Evolutionary conservation across 169 alveolate genomes (phyloP).

Genomic region (Plasmodium chabaudi): DNA sequence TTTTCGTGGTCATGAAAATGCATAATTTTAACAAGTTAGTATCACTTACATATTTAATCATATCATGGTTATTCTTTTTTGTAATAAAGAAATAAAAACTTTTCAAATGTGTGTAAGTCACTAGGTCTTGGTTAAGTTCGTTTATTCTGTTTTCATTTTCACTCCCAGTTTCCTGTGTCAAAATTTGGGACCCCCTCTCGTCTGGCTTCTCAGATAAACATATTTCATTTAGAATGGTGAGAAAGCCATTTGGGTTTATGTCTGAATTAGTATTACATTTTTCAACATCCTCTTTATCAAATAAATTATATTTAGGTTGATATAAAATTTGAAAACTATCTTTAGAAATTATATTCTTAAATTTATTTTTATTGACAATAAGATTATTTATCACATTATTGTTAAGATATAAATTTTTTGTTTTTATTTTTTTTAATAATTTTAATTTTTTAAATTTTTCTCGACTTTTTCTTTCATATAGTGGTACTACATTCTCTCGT

Average conservation of each 20-base stretch:
- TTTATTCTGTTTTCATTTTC: neutral
- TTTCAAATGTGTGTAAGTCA: slow-evolving; percentile 22
- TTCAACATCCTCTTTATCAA: too few relatives aligned
- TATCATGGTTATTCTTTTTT: slow-evolving; percentile 10
- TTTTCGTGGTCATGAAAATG: slow-evolving; percentile 42
- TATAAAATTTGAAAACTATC: too few relatives aligned
- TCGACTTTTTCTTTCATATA: slow-evolving; percentile 72
- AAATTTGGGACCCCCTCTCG: neutral
- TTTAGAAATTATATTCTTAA: too few relatives aligned
- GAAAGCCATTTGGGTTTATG: too few relatives aligned
- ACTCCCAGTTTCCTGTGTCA: neutral
- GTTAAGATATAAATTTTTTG: slow-evolving; percentile 14
- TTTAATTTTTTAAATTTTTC: slow-evolving; percentile 40
- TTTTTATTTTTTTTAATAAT: slow-evolving; percentile 20
- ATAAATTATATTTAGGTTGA: too few relatives aligned
- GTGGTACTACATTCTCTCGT: slow-evolving; percentile 36
- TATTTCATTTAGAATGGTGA: too few relatives aligned
- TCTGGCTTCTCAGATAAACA: neutral
- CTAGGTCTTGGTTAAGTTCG: neutral
- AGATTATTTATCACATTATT: neutral
- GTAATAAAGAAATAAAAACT: slow-evolving; percentile 6
- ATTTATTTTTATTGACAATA: too few relatives aligned
- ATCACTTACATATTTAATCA: slow-evolving; percentile 11
- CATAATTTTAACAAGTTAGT: slow-evolving; percentile 27
- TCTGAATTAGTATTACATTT: too few relatives aligned